phyloP scores from a whole-genome alignment of 768 basidiomycete genomes.

The Suillus lakei region DNA sequence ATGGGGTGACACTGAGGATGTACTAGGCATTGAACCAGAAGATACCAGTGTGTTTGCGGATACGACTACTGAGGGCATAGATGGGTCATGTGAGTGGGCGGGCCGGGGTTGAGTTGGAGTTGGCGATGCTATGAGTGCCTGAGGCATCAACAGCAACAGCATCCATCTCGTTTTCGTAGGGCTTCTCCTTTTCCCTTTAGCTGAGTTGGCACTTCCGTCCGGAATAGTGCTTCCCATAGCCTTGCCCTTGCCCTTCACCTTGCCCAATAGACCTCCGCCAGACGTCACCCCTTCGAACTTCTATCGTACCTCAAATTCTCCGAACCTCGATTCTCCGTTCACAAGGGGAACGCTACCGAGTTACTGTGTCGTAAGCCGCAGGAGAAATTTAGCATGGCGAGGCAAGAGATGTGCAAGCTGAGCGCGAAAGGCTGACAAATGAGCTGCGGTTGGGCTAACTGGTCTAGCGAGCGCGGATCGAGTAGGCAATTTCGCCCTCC shows the following conservation, averaged over 20 bases:
- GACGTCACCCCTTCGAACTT: conserved; percentile 63
- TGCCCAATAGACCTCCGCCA: conserved; percentile 46
- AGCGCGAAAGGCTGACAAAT: conserved; percentile 48
- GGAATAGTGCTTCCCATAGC: not conserved
- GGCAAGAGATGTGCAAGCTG: conserved; percentile 67
- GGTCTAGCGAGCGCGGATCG: too few relatives aligned
- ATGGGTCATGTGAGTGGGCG: conserved; percentile 21
- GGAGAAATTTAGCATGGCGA: conserved; percentile 68
- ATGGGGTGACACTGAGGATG: conserved; percentile 23
- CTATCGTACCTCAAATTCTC: conserved; percentile 74
- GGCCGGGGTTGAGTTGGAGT: conserved; percentile 32
- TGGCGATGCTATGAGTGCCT: conserved; percentile 31
- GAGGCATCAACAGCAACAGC: conserved; percentile 31
- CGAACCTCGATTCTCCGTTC: too few relatives aligned
- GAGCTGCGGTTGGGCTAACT: conserved; percentile 6
- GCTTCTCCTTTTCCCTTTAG: conserved; percentile 14
- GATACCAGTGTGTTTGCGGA: conserved; percentile 26
- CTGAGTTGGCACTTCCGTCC: not conserved
- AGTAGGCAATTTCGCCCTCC: too few relatives aligned
- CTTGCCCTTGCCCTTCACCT: conserved; percentile 39
- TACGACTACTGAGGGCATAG: conserved; percentile 33
- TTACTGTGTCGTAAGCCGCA: conserved; percentile 64
- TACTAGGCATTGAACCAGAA: conserved; percentile 19
- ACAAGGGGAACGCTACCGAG: conserved; percentile 77
- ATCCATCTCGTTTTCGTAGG: conserved; percentile 17